phyloP scores from a whole-genome alignment of 2,329 filamentous ascomycete species.

The Colletotrichum musicola region DNA sequence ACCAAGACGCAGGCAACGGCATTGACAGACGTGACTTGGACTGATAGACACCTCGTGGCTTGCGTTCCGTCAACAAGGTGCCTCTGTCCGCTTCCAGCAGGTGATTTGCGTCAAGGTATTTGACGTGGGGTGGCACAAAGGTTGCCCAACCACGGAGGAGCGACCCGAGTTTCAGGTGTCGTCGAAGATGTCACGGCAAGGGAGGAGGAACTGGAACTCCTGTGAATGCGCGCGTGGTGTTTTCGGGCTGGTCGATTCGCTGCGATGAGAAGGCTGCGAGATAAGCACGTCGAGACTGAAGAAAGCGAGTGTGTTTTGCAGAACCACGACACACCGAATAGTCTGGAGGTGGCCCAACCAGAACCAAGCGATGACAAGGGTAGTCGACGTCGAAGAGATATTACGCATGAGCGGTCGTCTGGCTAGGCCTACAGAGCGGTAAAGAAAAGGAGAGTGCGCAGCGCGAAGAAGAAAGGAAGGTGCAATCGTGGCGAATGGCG shows the following conservation, averaged over 20 bases:
- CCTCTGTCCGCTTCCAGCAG: constrained; percentile 10
- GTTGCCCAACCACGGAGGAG: constrained; percentile 12
- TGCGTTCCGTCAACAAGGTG: constrained; percentile 18
- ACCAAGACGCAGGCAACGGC: constrained; percentile 1
- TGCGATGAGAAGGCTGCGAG: constrained; percentile 8
- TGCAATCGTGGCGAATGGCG: constrained; percentile 33
- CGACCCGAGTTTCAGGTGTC: constrained; percentile 2
- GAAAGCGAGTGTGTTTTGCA: constrained; percentile 9
- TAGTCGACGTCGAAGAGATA: constrained; percentile 9
- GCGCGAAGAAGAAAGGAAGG: constrained; percentile 14
- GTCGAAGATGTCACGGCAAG: neutral
- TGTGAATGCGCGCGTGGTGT: neutral
- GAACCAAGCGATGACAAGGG: constrained; percentile 24
- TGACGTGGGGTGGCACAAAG: constrained; percentile 12
- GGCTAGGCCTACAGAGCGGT: constrained; percentile 28
- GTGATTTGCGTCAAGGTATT: constrained; percentile 18
- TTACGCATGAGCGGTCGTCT: constrained; percentile 5
- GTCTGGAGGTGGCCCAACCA: constrained; percentile 22
- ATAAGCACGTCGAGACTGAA: constrained; percentile 5
- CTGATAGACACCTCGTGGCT: constrained; percentile 14
- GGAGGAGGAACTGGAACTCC: neutral
- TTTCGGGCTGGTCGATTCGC: constrained; percentile 10
- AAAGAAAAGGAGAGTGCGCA: constrained; percentile 10
- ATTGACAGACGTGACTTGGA: neutral
- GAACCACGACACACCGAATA: constrained; percentile 7